Evolutionary conservation across 768 basidiomycete genomes (phyloP).

Genomic region (Lyophyllum atratum): DNA sequence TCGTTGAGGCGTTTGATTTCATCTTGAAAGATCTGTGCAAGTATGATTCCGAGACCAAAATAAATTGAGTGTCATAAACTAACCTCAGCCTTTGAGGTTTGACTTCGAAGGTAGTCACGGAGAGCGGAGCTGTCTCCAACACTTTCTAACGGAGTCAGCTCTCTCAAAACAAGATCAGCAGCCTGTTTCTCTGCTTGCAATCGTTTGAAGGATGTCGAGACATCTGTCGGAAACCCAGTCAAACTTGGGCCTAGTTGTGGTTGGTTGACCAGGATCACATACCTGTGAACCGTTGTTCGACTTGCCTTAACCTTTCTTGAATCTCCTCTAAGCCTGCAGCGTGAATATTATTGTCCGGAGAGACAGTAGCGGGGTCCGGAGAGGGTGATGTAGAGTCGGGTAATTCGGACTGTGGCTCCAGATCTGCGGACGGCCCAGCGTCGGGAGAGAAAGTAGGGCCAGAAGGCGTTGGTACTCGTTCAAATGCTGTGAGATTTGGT

Average conservation of each 20-base stretch:
- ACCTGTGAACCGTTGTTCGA: conserved; percentile 83
- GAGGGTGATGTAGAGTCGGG: not conserved
- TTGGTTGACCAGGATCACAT: conserved; percentile 8
- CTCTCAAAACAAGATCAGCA: conserved; percentile 67
- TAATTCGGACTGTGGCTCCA: not conserved
- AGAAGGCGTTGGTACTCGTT: not conserved
- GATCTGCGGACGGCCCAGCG: not conserved
- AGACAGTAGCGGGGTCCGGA: not conserved
- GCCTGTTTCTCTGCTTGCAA: conserved; percentile 72
- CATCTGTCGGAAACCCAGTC: conserved; percentile 48
- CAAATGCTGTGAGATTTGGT: not conserved
- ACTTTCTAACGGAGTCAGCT: conserved; percentile 70
- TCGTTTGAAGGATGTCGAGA: conserved; percentile 76
- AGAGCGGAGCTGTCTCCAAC: conserved; percentile 67
- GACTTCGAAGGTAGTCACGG: conserved; percentile 69
- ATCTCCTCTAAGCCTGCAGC: conserved; percentile 52
- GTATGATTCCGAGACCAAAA: not conserved
- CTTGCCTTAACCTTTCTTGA: conserved; percentile 64
- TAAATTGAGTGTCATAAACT: conserved; percentile 18
- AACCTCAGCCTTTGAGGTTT: conserved; percentile 73
- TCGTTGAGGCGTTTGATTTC: conserved; percentile 76
- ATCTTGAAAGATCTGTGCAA: conserved; percentile 61
- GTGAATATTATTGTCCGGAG: not conserved
- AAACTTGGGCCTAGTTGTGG: not conserved
- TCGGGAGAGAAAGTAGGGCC: not conserved